phyloP scores from a whole-genome alignment of 1,139 yeast genomes.

The Lodderomyces parapsilosis region DNA sequence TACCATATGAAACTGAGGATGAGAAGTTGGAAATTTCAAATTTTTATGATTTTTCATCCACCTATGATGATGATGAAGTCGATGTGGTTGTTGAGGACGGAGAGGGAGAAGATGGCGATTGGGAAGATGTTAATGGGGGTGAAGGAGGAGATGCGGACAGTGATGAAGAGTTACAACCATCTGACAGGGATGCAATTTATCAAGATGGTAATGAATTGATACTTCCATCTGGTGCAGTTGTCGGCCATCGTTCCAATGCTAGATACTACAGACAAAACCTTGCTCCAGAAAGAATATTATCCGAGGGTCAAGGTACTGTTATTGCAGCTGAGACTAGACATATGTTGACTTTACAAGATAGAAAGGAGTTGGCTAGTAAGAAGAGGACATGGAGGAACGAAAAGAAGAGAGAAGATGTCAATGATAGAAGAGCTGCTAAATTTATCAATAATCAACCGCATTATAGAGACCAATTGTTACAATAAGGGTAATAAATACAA shows the following conservation, averaged over 20 bases:
- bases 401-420: conserved; percentile 62
- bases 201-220: conserved; percentile 74
- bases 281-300: conserved; percentile 67
- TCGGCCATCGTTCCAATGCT: conserved; percentile 87
- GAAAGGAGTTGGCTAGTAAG: conserved; percentile 55
- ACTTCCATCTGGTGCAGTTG: conserved; percentile 80
- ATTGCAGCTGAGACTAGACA: conserved; percentile 90
- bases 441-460: conserved; percentile 86
- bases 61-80: conserved; percentile 43
- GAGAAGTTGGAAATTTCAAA: conserved; percentile 79
- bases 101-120: conserved; percentile 11
- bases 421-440: conserved; percentile 78
- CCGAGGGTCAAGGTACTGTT: conserved; percentile 93
- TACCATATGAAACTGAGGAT: conserved; percentile 84
- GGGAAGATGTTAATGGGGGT: conserved; percentile 16
- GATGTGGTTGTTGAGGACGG: conserved; percentile 17
- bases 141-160: conserved; percentile 38
- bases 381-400: conserved; percentile 79
- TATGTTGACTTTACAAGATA: conserved; percentile 52
- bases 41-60: conserved; percentile 80
- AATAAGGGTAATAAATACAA: conserved; percentile 35
- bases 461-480: conserved; percentile 87
- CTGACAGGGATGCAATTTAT: conserved; percentile 32
- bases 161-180: conserved; percentile 43
- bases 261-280: conserved; percentile 82